Evolutionary conservation across 768 basidiomycete species (phyloP), one percentile per base, ranked within the genome.

Genomic region (Hortiboletus campestris): DNA sequence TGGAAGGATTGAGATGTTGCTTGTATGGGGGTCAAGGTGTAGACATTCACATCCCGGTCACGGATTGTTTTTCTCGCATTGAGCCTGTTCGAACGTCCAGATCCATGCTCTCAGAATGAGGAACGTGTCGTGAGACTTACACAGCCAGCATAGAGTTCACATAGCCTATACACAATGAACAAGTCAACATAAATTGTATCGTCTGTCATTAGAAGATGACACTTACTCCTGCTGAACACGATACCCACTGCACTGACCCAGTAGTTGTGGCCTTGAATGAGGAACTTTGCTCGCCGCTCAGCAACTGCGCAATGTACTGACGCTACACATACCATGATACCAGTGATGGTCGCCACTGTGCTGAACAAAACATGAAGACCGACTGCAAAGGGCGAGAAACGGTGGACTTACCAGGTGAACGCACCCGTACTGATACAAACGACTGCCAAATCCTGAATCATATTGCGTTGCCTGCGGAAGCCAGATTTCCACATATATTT

Each of bases 401-500:
- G 3, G 14, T 5, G 8, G 13, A 25, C 50, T 42, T 49, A 61
- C 60, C 56, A 58, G 7, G 59, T 58, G 19, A 60, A 44, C 11
- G 17, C 53, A n/a, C 59, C 53, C 53, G 55, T 60, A 22, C 51
- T 61, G 12, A 58, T 49, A 13, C 48, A 58, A 13, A 61, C 34
- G 25, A 55, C n/a, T 4, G 60, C 60, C 46, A 61, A n/a, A 7
- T 58, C 57, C 16, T 46, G 60, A 14, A 61, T 49, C 13, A 35
- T 40, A n/a, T 32, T 46, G 2, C 53, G 56, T n/a, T 13, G 49
- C 17, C 25, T 53, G 19, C 43, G 56, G 35, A 61, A 55, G 19
- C 50, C 47, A 28, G 60, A 51, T 41, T n/a, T 51, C 60, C 60
- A 61, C 50, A 61, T 40, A 20, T 61, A 61, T 36, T 61, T 61